A percentile compares a stretch with the other conserved stretches of the same genome.
Evolutionary conservation across 2,329 filamentous ascomycete genomes (phyloP).

Genomic region (Fusarium sp.): DNA sequence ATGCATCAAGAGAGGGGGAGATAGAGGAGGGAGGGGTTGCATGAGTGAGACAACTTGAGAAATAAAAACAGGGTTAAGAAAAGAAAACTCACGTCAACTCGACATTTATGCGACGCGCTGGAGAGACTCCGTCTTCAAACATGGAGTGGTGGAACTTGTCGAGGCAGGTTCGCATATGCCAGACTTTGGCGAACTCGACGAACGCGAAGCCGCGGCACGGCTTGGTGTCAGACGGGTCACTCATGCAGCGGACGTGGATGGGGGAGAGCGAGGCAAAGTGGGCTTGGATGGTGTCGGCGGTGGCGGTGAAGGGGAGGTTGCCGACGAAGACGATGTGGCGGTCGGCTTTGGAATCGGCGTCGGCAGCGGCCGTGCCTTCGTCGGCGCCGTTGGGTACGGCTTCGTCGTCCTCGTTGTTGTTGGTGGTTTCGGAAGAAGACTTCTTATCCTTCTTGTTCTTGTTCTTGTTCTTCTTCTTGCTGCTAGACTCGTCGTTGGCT

Average conservation of each 20-base stretch:
- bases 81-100: slow-evolving; percentile 76
- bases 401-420: slow-evolving; percentile 17
- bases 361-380: slow-evolving; percentile 28
- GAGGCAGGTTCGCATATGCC: slow-evolving; percentile 91
- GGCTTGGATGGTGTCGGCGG: slow-evolving; percentile 68
- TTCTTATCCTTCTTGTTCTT: slow-evolving; percentile 44
- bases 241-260: slow-evolving; percentile 68
- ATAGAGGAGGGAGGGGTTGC: not conserved
- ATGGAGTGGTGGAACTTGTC: slow-evolving; percentile 87
- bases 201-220: slow-evolving; percentile 81
- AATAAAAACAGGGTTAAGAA: not conserved
- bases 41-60: slow-evolving; percentile 6
- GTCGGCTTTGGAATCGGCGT: slow-evolving; percentile 38
- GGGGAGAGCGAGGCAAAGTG: slow-evolving; percentile 77
- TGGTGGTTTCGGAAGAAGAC: slow-evolving; percentile 24
- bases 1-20: not conserved
- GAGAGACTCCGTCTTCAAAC: slow-evolving; percentile 66
- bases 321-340: slow-evolving; percentile 57
- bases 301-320: slow-evolving; percentile 88
- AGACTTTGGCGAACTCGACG: slow-evolving; percentile 85
- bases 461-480: slow-evolving; percentile 47
- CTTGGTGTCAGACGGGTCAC: slow-evolving; percentile 66
- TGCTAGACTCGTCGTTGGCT: slow-evolving; percentile 45
- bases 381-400: slow-evolving; percentile 1
- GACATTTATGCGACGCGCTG: slow-evolving; percentile 82